Evolutionary conservation across 2,329 filamentous ascomycete species (phyloP).

Genomic region (Aspergillus alliaceus): DNA sequence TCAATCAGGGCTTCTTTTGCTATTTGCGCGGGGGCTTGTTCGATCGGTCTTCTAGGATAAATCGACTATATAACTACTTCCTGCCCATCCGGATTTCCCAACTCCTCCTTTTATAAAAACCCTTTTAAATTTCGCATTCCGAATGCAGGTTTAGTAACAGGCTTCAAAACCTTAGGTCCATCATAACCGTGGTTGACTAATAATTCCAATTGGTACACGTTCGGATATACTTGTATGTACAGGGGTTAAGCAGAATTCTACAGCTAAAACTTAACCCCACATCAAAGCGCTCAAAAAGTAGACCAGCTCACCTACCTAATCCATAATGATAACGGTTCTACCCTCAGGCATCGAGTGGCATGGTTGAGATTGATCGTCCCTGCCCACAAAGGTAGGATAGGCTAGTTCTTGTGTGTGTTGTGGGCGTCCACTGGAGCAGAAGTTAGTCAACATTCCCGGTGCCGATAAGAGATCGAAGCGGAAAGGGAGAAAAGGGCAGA

Average conservation of each 20-base stretch:
- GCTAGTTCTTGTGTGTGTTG: conserved; percentile 21
- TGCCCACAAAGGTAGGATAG: conserved; percentile 24
- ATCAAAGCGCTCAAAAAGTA: neutral
- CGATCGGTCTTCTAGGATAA: neutral
- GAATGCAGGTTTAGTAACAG: neutral
- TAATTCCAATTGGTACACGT: conserved; percentile 8
- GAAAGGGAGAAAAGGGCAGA: neutral
- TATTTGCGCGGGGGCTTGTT: neutral
- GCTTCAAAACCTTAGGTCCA: no score
- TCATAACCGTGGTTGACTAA: neutral
- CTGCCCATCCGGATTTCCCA: no score
- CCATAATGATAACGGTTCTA: conserved; percentile 28
- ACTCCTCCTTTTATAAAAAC: no score
- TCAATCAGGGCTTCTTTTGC: neutral
- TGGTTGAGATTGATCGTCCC: conserved; percentile 19
- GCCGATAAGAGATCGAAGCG: neutral
- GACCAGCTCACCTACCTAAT: conserved; percentile 16
- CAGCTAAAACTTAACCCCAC: conserved; percentile 2
- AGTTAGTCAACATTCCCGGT: conserved; percentile 9
- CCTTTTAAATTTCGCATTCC: no score
- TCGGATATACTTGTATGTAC: conserved; percentile 25
- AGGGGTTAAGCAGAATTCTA: conserved; percentile 3
- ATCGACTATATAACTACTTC: no score
- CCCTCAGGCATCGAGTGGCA: conserved; percentile 21
- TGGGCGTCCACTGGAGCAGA: conserved; percentile 15